A percentile compares a stretch with the other conserved stretches of the same genome.
phyloP scores from a whole-genome alignment of 176 grass and related monocot species.

The Guadua angustifolia region DNA sequence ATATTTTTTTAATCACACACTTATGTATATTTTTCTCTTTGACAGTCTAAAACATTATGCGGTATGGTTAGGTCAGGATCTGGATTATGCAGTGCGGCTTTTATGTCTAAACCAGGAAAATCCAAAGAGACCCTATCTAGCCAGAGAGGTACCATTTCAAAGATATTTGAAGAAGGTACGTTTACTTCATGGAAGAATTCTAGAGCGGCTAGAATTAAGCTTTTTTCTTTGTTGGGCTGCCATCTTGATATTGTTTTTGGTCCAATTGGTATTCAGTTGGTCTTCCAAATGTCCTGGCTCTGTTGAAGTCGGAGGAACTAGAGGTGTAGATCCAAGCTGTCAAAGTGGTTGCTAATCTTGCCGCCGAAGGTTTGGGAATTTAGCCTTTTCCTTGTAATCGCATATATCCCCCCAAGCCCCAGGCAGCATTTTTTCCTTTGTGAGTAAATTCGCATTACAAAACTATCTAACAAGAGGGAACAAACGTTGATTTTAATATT shows the following conservation, averaged over 20 bases:
- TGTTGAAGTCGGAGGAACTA: conserved; percentile 88
- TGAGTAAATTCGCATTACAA: too few species aligned
- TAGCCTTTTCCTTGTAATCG: conserved; percentile 9
- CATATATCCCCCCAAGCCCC: too few species aligned
- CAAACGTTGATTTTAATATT: too few species aligned
- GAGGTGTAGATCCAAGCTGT: conserved; percentile 84
- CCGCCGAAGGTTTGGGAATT: conserved; percentile 67
- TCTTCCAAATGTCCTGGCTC: conserved; percentile 70
- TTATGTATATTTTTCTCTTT: conserved; percentile 37
- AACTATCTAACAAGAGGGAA: too few species aligned
- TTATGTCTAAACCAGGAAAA: conserved; percentile 63
- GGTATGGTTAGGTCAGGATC: conserved; percentile 67
- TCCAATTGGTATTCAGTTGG: conserved; percentile 60
- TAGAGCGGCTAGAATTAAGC: not conserved
- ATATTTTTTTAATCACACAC: conserved; percentile 29
- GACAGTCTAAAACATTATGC: conserved; percentile 57
- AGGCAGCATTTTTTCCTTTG: too few species aligned
- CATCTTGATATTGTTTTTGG: conserved; percentile 43
- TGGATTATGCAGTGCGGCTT: conserved; percentile 45
- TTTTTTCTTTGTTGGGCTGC: not conserved
- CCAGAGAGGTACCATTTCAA: conserved; percentile 75
- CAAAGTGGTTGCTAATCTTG: conserved; percentile 87
- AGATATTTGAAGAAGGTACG: conserved; percentile 94
- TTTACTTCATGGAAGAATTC: conserved; percentile 35
- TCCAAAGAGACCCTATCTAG: conserved; percentile 61